These are phyloP conservation scores for Sporothrix mexicana DNA, from an alignment of 2,329 filamentous ascomycete genomes.

Conservation along the genomic window DNA sequence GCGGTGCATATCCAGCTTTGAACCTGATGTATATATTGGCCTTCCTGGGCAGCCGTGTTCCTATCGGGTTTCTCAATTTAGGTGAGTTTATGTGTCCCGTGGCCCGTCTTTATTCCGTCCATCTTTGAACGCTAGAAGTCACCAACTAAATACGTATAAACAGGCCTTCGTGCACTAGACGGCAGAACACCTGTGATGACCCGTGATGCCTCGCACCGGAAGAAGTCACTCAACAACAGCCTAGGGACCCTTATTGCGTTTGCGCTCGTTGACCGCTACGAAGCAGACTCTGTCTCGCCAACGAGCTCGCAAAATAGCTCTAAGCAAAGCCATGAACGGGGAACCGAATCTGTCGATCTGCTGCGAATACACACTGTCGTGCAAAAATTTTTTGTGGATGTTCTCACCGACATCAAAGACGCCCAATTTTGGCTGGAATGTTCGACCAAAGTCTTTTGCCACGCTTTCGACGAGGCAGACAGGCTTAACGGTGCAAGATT, in stretches of 20 bases:
- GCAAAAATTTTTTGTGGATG: slow-evolving; percentile 59
- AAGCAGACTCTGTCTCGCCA: slow-evolving; percentile 50
- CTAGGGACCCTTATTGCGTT: slow-evolving; percentile 58
- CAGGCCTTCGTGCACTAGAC: slow-evolving; percentile 55
- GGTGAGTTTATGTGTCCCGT: slow-evolving; percentile 47
- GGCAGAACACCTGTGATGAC: slow-evolving; percentile 55
- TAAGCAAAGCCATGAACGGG: slow-evolving; percentile 48
- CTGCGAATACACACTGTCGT: slow-evolving; percentile 59
- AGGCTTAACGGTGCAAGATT: slow-evolving; percentile 50
- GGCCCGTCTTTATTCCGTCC: neutral
- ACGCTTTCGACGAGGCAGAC: slow-evolving; percentile 55
- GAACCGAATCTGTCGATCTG: slow-evolving; percentile 55
- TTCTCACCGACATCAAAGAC: slow-evolving; percentile 50
- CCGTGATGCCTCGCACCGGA: slow-evolving; percentile 47
- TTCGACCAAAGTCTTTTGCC: slow-evolving; percentile 55
- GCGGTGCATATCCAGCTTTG: slow-evolving; percentile 59
- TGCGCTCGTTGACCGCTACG: slow-evolving; percentile 58
- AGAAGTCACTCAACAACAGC: slow-evolving; percentile 53
- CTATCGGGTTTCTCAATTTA: slow-evolving; percentile 67
- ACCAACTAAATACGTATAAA: neutral
- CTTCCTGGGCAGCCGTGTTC: slow-evolving; percentile 69
- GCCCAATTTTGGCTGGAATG: slow-evolving; percentile 57
- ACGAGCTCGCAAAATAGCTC: slow-evolving; percentile 49
- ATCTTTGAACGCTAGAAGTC: no score
- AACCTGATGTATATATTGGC: slow-evolving; percentile 69